Percentiles rank a stretch among this genome's conserved stretches.
Evolutionary conservation across 345 rosid species (phyloP).

Genomic region (Salix arbutifolia): DNA sequence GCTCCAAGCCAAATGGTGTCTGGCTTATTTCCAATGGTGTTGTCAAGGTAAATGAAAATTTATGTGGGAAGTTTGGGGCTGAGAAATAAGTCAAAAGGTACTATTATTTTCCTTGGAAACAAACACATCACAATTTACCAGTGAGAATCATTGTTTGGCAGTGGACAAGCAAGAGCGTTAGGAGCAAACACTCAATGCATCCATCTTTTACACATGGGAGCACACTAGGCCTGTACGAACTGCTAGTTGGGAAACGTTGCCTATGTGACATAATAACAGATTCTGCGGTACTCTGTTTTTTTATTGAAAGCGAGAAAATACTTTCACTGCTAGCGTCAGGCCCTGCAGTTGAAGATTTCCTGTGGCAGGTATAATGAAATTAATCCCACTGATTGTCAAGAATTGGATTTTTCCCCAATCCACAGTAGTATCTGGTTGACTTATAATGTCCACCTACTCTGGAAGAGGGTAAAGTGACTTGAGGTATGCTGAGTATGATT

Average conservation of each 20-base stretch:
- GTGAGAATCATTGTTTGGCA: slow-evolving; percentile 33
- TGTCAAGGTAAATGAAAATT: slow-evolving; percentile 59
- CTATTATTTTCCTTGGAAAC: background rate
- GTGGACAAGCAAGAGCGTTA: slow-evolving; percentile 75
- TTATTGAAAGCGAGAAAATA: slow-evolving; percentile 56
- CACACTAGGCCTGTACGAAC: slow-evolving; percentile 87
- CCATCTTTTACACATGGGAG: slow-evolving; percentile 89
- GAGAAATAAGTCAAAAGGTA: background rate
- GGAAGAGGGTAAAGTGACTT: background rate
- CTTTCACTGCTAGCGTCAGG: slow-evolving; percentile 51
- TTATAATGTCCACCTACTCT: background rate
- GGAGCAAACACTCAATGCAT: slow-evolving; percentile 72
- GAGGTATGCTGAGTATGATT: background rate
- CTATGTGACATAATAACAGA: slow-evolving; percentile 74
- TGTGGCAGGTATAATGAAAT: slow-evolving; percentile 71
- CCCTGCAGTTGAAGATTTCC: slow-evolving; percentile 62
- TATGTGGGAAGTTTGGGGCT: slow-evolving; percentile 4
- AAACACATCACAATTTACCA: background rate
- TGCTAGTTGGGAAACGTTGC: slow-evolving; percentile 68
- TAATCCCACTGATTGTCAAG: background rate
- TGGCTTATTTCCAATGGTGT: slow-evolving; percentile 88
- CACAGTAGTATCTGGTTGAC: background rate
- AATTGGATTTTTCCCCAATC: background rate
- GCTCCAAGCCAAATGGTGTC: slow-evolving; percentile 70
- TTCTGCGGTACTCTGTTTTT: slow-evolving; percentile 72